Conservation (phyloP, 306 rosid species). For the Prunus salicina region DNA sequence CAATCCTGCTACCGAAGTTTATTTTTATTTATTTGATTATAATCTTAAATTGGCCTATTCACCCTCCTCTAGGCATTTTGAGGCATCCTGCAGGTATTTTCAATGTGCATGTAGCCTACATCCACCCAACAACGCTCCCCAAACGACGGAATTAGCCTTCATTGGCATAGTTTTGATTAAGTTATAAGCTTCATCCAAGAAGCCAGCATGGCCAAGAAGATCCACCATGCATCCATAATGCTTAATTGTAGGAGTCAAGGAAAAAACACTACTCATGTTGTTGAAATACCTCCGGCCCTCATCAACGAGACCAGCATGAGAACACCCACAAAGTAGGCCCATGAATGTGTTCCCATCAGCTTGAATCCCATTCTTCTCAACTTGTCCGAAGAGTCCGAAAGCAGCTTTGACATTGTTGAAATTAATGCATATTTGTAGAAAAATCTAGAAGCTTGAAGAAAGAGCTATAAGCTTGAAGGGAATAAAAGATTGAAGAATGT, state of each 20-base stretch:
- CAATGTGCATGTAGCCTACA: slow-evolving; percentile 58
- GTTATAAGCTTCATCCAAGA: slow-evolving; percentile 53
- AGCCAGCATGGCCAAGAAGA: slow-evolving; percentile 71
- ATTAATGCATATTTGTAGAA: too few relatives aligned
- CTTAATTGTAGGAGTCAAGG: slow-evolving; percentile 59
- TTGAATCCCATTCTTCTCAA: slow-evolving; percentile 50
- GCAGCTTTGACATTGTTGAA: slow-evolving; percentile 42
- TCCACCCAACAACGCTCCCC: slow-evolving; percentile 74
- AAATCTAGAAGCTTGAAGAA: too few relatives aligned
- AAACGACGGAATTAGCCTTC: slow-evolving; percentile 56
- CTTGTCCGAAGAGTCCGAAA: slow-evolving; percentile 62
- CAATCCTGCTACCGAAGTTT: too few relatives aligned
- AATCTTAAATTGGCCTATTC: too few relatives aligned
- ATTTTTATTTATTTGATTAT: too few relatives aligned
- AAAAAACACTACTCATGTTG: slow-evolving; percentile 40
- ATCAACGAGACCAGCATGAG: slow-evolving; percentile 66
- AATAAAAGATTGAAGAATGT: too few relatives aligned
- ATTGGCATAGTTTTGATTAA: slow-evolving; percentile 62
- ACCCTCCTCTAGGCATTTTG: too few relatives aligned
- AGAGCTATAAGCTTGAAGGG: too few relatives aligned
- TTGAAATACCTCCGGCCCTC: slow-evolving; percentile 61
- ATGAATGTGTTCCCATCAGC: slow-evolving; percentile 65
- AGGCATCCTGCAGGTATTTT: too few relatives aligned
- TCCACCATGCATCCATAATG: slow-evolving; percentile 82
- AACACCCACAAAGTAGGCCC: slow-evolving; percentile 69